Evolutionary conservation across 495 filamentous ascomycete species (phyloP).

Genomic region (Podospora pseudopauciseta): DNA sequence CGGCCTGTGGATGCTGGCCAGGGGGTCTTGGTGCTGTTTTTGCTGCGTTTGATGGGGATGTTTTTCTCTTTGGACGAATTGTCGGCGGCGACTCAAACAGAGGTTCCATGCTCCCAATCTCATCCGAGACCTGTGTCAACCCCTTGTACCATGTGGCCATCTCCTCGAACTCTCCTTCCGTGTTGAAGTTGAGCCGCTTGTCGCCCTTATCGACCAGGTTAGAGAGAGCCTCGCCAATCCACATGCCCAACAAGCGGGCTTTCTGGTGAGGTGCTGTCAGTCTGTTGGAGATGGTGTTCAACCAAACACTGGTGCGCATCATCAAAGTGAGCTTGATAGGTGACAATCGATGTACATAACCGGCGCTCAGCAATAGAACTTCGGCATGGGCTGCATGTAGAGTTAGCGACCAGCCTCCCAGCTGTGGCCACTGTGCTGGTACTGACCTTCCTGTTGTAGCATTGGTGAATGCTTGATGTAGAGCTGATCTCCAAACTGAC

Average conservation of each 20-base stretch:
- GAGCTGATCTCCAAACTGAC: conserved; percentile 77
- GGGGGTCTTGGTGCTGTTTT: conserved; percentile 18
- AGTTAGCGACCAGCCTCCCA: conserved; percentile 29
- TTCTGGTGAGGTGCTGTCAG: conserved; percentile 70
- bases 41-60: neutral
- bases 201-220: conserved; percentile 70
- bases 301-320: conserved; percentile 65
- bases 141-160: conserved; percentile 77
- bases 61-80: conserved; percentile 11
- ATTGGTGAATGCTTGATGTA: conserved; percentile 81
- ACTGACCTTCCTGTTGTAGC: conserved; percentile 78
- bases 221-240: conserved; percentile 78
- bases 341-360: conserved; percentile 63
- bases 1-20: conserved; percentile 28
- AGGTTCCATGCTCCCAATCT: conserved; percentile 55
- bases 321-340: conserved; percentile 58
- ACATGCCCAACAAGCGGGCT: conserved; percentile 84
- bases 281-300: conserved; percentile 80
- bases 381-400: conserved; percentile 62
- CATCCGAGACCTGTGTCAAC: conserved; percentile 61
- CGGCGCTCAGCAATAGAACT: conserved; percentile 70
- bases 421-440: neutral
- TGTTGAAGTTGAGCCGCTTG: conserved; percentile 74
- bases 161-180: conserved; percentile 67
- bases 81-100: conserved; percentile 30